Evolutionary conservation across 768 basidiomycete species (phyloP).

Genomic region (Suillus occidentalis): DNA sequence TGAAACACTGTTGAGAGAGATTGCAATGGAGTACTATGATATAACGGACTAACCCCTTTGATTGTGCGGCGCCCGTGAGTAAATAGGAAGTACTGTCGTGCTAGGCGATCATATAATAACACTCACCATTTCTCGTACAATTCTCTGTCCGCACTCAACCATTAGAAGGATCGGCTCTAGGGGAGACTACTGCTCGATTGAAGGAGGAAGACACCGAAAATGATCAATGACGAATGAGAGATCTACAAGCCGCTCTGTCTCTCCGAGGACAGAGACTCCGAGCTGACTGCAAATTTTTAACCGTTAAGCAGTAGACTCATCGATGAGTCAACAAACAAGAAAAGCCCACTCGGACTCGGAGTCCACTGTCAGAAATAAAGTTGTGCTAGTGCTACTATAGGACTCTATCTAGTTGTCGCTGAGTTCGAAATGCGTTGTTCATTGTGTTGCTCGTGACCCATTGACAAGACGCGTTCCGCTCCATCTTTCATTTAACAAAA

Average conservation of each 20-base stretch:
- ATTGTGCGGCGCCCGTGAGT: not conserved
- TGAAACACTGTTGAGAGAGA: not conserved
- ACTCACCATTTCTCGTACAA: not conserved
- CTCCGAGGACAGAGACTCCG: not conserved
- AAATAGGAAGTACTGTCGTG: not conserved
- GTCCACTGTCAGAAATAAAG: not conserved
- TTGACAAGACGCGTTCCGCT: not conserved
- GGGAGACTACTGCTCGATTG: not conserved
- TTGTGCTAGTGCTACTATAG: too few species aligned
- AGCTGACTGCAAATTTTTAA: not conserved
- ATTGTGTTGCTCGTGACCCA: conserved; percentile 1
- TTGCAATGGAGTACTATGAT: not conserved
- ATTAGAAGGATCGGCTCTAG: not conserved
- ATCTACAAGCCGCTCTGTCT: not conserved
- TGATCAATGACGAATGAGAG: not conserved
- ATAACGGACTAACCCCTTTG: not conserved
- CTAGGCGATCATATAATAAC: not conserved
- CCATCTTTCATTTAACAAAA: not conserved
- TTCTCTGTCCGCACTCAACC: not conserved
- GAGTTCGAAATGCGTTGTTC: conserved; percentile 2
- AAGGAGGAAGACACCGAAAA: not conserved
- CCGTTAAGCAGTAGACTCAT: not conserved
- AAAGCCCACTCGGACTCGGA: not conserved
- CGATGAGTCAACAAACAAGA: not conserved
- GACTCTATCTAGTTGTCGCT: not conserved